phyloP scores from a whole-genome alignment of 2,329 filamentous ascomycete species.

The Akanthomyces dipterigenus region DNA sequence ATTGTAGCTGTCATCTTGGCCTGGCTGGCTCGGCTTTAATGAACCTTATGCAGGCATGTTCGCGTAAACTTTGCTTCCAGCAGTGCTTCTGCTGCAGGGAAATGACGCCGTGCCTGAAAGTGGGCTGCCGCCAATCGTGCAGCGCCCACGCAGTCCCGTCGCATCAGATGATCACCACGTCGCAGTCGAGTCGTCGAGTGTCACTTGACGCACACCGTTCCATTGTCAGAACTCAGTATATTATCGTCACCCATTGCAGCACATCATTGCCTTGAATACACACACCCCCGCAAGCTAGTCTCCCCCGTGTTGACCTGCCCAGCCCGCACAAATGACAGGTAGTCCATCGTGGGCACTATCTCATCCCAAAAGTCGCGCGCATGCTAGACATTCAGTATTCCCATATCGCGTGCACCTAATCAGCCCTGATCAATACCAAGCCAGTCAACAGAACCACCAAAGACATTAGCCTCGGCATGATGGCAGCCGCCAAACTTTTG shows the following conservation, averaged over 20 bases:
- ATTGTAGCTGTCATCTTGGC: conserved; percentile 3
- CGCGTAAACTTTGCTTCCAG: background rate
- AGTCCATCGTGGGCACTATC: background rate
- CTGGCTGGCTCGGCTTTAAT: background rate
- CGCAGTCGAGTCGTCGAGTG: background rate
- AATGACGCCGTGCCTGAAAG: background rate
- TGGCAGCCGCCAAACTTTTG: background rate
- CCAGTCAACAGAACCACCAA: background rate
- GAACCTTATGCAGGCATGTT: background rate
- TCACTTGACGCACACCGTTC: conserved; percentile 7
- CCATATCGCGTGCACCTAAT: conserved; percentile 7
- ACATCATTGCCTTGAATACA: background rate
- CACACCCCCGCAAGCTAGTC: background rate
- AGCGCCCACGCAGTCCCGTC: background rate
- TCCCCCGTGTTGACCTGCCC: background rate
- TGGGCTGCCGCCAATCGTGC: background rate
- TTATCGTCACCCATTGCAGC: background rate
- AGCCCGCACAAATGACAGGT: background rate
- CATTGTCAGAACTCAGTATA: background rate
- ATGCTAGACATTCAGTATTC: conserved; percentile 2
- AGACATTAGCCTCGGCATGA: background rate
- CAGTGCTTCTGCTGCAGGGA: background rate
- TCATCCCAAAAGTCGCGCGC: background rate
- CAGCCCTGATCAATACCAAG: background rate
- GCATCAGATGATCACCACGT: conserved; percentile 10